These are phyloP conservation scores for Reticulascus tulasneorum DNA, from an alignment of 2,329 filamentous ascomycete species.

Conservation along the genomic window DNA sequence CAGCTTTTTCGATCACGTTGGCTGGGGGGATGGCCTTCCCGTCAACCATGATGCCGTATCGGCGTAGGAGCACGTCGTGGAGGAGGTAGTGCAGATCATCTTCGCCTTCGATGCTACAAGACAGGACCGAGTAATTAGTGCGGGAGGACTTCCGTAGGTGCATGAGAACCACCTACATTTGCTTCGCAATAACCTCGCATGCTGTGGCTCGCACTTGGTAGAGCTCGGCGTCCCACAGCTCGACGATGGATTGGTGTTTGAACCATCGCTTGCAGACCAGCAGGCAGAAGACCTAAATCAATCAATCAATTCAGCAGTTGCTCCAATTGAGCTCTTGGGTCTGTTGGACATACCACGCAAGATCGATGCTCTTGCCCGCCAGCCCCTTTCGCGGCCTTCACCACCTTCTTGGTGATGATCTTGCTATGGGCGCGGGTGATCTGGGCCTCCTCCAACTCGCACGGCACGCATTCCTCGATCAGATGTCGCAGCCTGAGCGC, in stretches of 20 bases:
- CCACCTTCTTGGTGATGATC: constrained; percentile 75
- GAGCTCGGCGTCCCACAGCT: constrained; percentile 90
- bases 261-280: constrained; percentile 73
- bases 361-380: constrained; percentile 69
- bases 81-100: constrained; percentile 76
- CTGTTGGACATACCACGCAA: constrained; percentile 59
- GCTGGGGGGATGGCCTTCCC: constrained; percentile 67
- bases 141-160: not conserved
- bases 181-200: constrained; percentile 89
- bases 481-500: constrained; percentile 87
- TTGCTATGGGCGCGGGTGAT: constrained; percentile 79
- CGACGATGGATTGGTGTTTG: constrained; percentile 68
- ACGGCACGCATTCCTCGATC: constrained; percentile 84
- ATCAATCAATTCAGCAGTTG: no score
- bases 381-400: constrained; percentile 77
- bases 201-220: constrained; percentile 75
- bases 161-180: constrained; percentile 30
- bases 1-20: constrained; percentile 90
- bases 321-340: no score
- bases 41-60: constrained; percentile 77
- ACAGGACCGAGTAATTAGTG: not conserved
- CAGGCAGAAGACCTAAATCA: constrained; percentile 61
- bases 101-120: constrained; percentile 72
- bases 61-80: constrained; percentile 76
- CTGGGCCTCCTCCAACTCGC: constrained; percentile 73